These are phyloP conservation scores for Pittosporum tobira DNA, from an alignment of 129 eudicot genomes.

Conservation along the genomic window DNA sequence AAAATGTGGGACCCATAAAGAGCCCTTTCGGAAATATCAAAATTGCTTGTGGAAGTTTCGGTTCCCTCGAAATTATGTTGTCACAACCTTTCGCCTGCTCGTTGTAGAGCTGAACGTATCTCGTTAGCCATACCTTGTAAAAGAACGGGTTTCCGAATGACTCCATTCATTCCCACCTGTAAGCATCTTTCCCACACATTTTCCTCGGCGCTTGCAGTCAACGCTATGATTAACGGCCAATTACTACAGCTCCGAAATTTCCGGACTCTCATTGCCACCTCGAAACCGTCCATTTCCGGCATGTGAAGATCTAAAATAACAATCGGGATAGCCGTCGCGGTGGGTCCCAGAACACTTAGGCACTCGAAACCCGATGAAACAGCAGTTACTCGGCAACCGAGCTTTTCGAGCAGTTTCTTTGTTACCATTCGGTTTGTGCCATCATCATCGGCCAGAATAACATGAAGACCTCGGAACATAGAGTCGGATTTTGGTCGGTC, in stretches of 20 bases:
- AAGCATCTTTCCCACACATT: slow-evolving; percentile 67
- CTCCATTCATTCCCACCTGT: slow-evolving; percentile 80
- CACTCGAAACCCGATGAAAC: slow-evolving; percentile 78
- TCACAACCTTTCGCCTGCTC: slow-evolving; percentile 40
- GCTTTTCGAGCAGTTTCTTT: slow-evolving; percentile 63
- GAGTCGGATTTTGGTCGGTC: slow-evolving; percentile 53
- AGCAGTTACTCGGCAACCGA: slow-evolving; percentile 66
- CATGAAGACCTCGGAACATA: slow-evolving; percentile 60
- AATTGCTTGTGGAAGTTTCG: too few relatives aligned
- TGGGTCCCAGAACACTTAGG: slow-evolving; percentile 48
- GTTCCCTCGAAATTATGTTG: too few relatives aligned
- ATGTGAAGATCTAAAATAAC: slow-evolving; percentile 74
- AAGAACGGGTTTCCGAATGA: slow-evolving; percentile 65
- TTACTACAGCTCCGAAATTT: slow-evolving; percentile 57
- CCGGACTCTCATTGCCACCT: slow-evolving; percentile 58
- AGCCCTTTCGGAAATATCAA: too few relatives aligned
- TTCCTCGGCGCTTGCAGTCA: slow-evolving; percentile 78
- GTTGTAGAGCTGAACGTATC: slow-evolving; percentile 42
- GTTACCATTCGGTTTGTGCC: slow-evolving; percentile 67
- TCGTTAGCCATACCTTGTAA: slow-evolving; percentile 53
- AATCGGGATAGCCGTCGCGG: slow-evolving; percentile 33
- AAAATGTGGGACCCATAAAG: too few relatives aligned
- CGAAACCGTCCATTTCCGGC: slow-evolving; percentile 94
- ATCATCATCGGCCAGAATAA: slow-evolving; percentile 71
- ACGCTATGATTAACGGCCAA: slow-evolving; percentile 69